Conservation (phyloP, 148 eudicot species). For the Limonium bicolor region DNA sequence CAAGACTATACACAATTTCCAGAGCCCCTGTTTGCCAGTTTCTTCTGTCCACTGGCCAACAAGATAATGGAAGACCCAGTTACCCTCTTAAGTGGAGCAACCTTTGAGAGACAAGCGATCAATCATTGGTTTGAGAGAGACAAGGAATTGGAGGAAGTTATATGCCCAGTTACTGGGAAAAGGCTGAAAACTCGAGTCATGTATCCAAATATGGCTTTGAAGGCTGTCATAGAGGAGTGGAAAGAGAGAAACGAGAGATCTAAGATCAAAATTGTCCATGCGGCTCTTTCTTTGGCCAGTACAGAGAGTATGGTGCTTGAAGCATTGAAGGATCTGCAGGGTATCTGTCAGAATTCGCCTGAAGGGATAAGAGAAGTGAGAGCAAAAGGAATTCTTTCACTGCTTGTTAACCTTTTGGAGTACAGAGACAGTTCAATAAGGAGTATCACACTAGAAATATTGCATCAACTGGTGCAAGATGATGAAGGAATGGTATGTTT, state of each 20-base stretch:
- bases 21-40: conserved; percentile 1
- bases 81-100: conserved; percentile 2
- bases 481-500: conserved; percentile 43
- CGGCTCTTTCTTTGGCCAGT: conserved; percentile 1
- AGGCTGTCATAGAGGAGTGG: conserved; percentile 1
- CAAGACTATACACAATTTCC: not conserved
- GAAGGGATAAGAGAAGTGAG: conserved; percentile 24
- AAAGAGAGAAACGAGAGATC: not conserved
- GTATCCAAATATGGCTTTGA: not conserved
- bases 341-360: conserved; percentile 1
- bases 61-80: conserved; percentile 5
- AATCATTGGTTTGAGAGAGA: not conserved
- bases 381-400: conserved; percentile 38
- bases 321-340: conserved; percentile 5
- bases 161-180: not conserved
- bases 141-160: not conserved
- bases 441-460: conserved; percentile 31
- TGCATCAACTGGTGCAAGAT: conserved; percentile 30
- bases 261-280: conserved; percentile 2
- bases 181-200: not conserved
- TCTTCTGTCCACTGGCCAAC: conserved; percentile 3
- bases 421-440: conserved; percentile 39
- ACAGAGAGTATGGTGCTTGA: conserved; percentile 3
- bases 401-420: conserved; percentile 47
- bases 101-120: conserved; percentile 3